A percentile compares a stretch with the other conserved stretches of the same genome.
Evolutionary conservation across 352 stramenopile genomes (phyloP).

Genomic region (Pythium oligandrum): DNA sequence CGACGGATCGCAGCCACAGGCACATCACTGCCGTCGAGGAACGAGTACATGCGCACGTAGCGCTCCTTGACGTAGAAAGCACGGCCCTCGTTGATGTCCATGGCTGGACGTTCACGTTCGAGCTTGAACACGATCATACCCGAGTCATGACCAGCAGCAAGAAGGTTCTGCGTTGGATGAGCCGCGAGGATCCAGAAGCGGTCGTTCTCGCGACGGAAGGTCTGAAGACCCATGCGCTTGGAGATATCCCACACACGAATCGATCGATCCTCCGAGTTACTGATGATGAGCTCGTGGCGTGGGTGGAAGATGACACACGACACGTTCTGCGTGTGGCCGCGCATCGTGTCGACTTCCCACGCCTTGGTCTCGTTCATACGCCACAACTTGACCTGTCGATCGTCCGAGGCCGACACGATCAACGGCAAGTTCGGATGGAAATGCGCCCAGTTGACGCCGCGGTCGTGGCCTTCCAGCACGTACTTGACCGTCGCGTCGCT

Average conservation of each 20-base stretch:
- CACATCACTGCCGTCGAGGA: constrained; percentile 74
- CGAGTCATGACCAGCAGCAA: constrained; percentile 98
- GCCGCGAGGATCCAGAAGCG: constrained; percentile 98
- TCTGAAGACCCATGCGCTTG: constrained; percentile 98
- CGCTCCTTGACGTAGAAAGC: constrained; percentile 97
- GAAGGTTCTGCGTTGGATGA: constrained; percentile 96
- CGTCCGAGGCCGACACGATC: constrained; percentile 98
- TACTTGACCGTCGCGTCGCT: constrained; percentile 99
- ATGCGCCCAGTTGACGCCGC: constrained; percentile 99
- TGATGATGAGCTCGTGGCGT: constrained; percentile 98
- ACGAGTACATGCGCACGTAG: constrained; percentile 97
- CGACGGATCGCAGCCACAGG: constrained; percentile 68
- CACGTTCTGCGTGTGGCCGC: constrained; percentile 99
- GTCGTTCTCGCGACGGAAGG: constrained; percentile 98
- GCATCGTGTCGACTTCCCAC: constrained; percentile 99
- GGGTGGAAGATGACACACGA: constrained; percentile 99
- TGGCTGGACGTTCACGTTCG: constrained; percentile 95
- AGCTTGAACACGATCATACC: constrained; percentile 99
- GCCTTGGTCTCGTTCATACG: constrained; percentile 99
- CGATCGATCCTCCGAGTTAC: constrained; percentile 98
- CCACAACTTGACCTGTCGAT: constrained; percentile 99
- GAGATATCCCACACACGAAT: constrained; percentile 99
- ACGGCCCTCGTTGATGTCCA: constrained; percentile 80
- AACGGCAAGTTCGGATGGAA: constrained; percentile 99
- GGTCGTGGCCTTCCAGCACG: constrained; percentile 98